Evolutionary conservation across 2,329 filamentous ascomycete species (phyloP), one percentile per base, ranked within the genome.

Genomic region (Nothomitra cinnamomea): DNA sequence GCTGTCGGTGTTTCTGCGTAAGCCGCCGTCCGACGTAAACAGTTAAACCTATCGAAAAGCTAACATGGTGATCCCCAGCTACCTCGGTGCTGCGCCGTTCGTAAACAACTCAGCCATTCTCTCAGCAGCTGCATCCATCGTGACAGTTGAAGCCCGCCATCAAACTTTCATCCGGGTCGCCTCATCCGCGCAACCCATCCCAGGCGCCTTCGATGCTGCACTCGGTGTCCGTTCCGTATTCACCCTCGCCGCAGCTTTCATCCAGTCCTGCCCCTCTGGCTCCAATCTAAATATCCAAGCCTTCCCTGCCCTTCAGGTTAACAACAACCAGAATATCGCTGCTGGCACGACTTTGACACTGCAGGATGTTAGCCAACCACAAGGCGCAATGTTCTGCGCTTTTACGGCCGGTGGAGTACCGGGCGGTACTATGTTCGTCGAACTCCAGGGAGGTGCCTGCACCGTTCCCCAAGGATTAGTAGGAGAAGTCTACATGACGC

Each of bases 401-500:
- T 85, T 85, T 65, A 80, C 80, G 28, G 80, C 79, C 60, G 79
- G 79, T 59, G 72, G 72, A 48, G 62, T 57, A 5, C 15, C 75
- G 41, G 77, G 77, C 53, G 79, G 78, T 59, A 79, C 77, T 40
- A 70, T 70, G 54, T 87, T 85, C 65, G 70, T 73, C 0, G 58
- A 71, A 24, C 79, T 85, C 63, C 69, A 71, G 41, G 67, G 71
- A 42, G 72, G 71, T 42, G 73, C 69, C 57, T 87, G 83, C 64
- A 66, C 69, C 47, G 73, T 85, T 24, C 82, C 83, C 13, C 72
- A 77, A 61, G 74, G 74, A 61, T 66, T 85, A 43, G 70, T 72
- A 7, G 83, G 83, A 48, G 70, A 84, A 58, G 76, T 78, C 51
- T 87, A 84, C 67, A 73, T 86, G 61, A 79, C 79, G 61, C 71